Evolutionary conservation across 2,329 filamentous ascomycete genomes (phyloP), one percentile per base, ranked within the genome.

Genomic region (Colletotrichum simmondsii): DNA sequence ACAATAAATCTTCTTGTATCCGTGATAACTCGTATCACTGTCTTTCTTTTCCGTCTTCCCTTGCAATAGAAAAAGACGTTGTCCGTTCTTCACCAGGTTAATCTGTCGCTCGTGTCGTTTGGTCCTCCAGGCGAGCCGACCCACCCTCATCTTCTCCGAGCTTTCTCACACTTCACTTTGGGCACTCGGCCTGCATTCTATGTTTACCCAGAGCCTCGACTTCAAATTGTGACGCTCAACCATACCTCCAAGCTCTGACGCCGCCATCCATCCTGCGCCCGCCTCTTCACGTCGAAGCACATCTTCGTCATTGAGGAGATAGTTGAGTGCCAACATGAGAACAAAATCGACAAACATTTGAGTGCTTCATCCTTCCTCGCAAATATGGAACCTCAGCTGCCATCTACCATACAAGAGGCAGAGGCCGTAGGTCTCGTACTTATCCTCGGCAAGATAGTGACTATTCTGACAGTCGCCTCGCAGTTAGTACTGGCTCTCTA

Each of bases 401-500:
- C 74, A n/a, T 63, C 71, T 42, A 69, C 61, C 6, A 60, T 58
- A 4, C 62, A 69, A 42, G 69, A 75, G 58, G 73, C 67, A 8
- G 69, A 73, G n/a, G 53, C 72, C 42, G 74, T 75, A 54, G 62
- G 74, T 46, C 54, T 60, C 19, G 30, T 3, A 7, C 28, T 19
- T 32, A n/a, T 54, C 37, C 16, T 56, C 12, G 22, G 4, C 14
- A 24, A 16, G 5, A 22, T 16, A 28, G 11, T 54, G 26, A 32
- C n/a, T 10, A 14, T 6, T 7, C 32, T 53, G 28, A 70, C 54
- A 24, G 46, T 42, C 11, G 14, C 19, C 10, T 19, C 26, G 14
- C 42, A 85, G 84, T 77, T 91, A 75, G 86, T 91, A 58, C 79
- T 86, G 71, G 85, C 86, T 11, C 82, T 91, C 6, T 91, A 91